A percentile compares a stretch with the other conserved stretches of the same genome.
phyloP scores from a whole-genome alignment of 495 filamentous ascomycete species.

The Aspergillus heteromorphus region DNA sequence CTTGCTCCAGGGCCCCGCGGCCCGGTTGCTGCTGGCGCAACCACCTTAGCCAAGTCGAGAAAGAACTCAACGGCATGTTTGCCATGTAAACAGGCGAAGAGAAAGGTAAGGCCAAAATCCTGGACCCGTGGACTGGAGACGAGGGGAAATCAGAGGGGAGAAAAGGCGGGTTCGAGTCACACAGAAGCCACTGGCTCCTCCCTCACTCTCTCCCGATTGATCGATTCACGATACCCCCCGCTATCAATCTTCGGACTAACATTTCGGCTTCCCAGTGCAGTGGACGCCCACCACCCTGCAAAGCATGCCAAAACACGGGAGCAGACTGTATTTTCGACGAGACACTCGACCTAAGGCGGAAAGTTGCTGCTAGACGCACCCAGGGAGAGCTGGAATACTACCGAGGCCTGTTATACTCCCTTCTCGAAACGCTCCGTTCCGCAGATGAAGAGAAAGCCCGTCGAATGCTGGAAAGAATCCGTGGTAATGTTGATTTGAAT shows the following conservation, averaged over 20 bases:
- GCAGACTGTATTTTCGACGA: conserved; percentile 37
- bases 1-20: conserved; percentile 31
- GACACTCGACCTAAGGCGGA: conserved; percentile 35
- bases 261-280: conserved; percentile 29
- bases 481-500: conserved; percentile 16
- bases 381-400: conserved; percentile 32
- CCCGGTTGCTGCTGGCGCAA: conserved; percentile 15
- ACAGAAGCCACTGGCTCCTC: background rate
- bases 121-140: background rate
- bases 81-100: conserved; percentile 38
- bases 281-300: conserved; percentile 33
- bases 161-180: background rate
- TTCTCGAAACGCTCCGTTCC: conserved; percentile 26
- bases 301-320: conserved; percentile 28
- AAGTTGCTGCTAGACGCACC: conserved; percentile 35
- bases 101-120: conserved; percentile 26
- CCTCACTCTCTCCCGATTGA: background rate
- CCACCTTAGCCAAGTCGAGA: conserved; percentile 23
- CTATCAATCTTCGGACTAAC: background rate
- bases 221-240: background rate
- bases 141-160: background rate
- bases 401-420: conserved; percentile 24
- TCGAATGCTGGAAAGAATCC: conserved; percentile 24
- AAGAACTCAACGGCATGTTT: conserved; percentile 41
- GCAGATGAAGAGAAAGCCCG: conserved; percentile 20